A percentile compares a stretch with the other conserved stretches of the same genome.
These are phyloP conservation scores for Malus asiatica DNA, from an alignment of 306 rosid genomes.

Conservation along the genomic window DNA sequence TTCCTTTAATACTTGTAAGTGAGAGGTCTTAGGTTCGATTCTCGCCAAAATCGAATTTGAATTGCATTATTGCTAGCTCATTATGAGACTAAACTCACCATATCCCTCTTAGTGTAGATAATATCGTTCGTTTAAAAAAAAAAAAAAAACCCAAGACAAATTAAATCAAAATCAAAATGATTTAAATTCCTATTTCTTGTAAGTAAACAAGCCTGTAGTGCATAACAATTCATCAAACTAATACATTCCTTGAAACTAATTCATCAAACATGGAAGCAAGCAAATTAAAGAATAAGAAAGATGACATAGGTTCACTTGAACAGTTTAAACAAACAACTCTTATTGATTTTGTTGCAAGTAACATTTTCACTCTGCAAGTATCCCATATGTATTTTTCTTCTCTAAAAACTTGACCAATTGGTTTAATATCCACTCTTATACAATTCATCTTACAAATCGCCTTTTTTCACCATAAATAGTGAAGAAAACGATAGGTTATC, in stretches of 20 bases:
- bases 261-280: not conserved
- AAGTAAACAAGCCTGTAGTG: too few species aligned
- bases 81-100: too few species aligned
- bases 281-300: not conserved
- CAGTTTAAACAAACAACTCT: not conserved
- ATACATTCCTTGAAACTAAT: too few species aligned
- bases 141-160: too few species aligned
- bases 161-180: too few species aligned
- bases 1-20: too few species aligned
- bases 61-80: rapidly evolving
- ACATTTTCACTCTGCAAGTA: not conserved
- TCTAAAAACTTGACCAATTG: not conserved
- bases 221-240: too few species aligned
- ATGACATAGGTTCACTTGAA: not conserved
- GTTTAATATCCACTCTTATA: not conserved
- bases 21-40: too few species aligned
- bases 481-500: slow-evolving; percentile 15
- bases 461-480: not conserved
- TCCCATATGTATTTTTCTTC: not conserved
- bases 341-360: not conserved
- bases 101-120: too few species aligned
- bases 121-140: too few species aligned
- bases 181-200: too few species aligned
- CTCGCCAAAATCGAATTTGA: rapidly evolving
- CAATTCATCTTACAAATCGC: not conserved